Evolutionary conservation across 768 basidiomycete species (phyloP).

Genomic region (Plicaturopsis crispa): DNA sequence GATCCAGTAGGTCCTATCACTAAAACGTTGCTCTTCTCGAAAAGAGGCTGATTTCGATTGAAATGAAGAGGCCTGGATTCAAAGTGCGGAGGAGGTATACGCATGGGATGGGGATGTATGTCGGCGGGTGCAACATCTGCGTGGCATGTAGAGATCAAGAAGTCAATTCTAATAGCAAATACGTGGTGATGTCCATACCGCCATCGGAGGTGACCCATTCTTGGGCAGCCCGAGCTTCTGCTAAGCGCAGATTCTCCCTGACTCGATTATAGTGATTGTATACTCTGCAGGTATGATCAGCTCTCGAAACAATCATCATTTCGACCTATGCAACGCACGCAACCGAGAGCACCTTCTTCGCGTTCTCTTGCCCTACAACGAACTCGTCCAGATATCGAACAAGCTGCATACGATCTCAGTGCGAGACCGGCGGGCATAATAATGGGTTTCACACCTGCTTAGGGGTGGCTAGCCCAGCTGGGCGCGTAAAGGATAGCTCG

Average conservation of each 20-base stretch:
- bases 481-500: conserved; percentile 24
- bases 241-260: conserved; percentile 53
- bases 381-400: conserved; percentile 83
- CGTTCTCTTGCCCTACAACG: conserved; percentile 85
- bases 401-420: conserved; percentile 37
- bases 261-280: conserved; percentile 95
- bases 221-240: conserved; percentile 36
- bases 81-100: conserved; percentile 21
- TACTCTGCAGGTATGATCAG: conserved; percentile 41
- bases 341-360: conserved; percentile 91
- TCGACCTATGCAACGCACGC: conserved; percentile 75
- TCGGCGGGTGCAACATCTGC: conserved; percentile 47
- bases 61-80: conserved; percentile 37
- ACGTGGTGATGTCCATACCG: conserved; percentile 16
- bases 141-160: conserved; percentile 18
- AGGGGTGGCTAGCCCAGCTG: conserved; percentile 52
- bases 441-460: conserved; percentile 29
- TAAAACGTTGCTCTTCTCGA: conserved; percentile 95
- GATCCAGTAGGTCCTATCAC: conserved; percentile 88
- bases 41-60: conserved; percentile 40
- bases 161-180: conserved; percentile 4
- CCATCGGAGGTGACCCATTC: conserved; percentile 16
- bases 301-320: neutral
- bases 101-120: conserved; percentile 51
- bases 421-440: neutral